phyloP scores from a whole-genome alignment of 768 basidiomycete species.

The Leccinum subgranulosum region DNA sequence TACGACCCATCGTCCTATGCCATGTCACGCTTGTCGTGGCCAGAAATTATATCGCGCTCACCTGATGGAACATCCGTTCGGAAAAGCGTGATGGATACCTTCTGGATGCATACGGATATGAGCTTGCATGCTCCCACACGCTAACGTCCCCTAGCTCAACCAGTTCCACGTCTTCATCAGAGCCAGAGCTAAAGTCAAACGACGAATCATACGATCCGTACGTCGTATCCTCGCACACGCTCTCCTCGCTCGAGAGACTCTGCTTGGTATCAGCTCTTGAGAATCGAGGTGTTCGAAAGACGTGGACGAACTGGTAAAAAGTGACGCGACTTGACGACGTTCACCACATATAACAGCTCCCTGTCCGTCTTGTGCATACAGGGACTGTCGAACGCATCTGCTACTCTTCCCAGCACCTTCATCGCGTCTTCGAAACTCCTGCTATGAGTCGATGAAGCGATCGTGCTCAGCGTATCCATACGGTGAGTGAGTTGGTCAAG shows the following conservation, averaged over 20 bases:
- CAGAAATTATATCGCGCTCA: background rate
- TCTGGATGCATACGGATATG: constrained; percentile 13
- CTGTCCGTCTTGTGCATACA: constrained; percentile 17
- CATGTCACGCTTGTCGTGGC: background rate
- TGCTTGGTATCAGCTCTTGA: background rate
- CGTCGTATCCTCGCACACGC: constrained; percentile 1
- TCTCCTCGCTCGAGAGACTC: constrained; percentile 18
- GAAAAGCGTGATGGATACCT: background rate
- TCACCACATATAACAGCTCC: constrained; percentile 19
- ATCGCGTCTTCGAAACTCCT: constrained; percentile 14
- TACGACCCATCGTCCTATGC: constrained; percentile 12
- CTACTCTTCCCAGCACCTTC: constrained; percentile 25
- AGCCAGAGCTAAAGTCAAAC: constrained; percentile 8
- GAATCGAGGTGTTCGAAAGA: background rate
- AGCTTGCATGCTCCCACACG: constrained; percentile 13
- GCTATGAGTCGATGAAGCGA: background rate
- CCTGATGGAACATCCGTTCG: constrained; percentile 10
- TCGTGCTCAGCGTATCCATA: constrained; percentile 8
- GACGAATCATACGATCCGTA: constrained; percentile 9
- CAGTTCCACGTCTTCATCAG: constrained; percentile 19
- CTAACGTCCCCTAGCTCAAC: constrained; percentile 10
- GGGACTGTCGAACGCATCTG: constrained; percentile 30
- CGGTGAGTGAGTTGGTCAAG: background rate
- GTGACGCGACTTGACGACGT: constrained; percentile 21
- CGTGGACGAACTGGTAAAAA: constrained; percentile 18